phyloP scores from a whole-genome alignment of 176 grass and related monocot species.

The Aegilops longissima region DNA sequence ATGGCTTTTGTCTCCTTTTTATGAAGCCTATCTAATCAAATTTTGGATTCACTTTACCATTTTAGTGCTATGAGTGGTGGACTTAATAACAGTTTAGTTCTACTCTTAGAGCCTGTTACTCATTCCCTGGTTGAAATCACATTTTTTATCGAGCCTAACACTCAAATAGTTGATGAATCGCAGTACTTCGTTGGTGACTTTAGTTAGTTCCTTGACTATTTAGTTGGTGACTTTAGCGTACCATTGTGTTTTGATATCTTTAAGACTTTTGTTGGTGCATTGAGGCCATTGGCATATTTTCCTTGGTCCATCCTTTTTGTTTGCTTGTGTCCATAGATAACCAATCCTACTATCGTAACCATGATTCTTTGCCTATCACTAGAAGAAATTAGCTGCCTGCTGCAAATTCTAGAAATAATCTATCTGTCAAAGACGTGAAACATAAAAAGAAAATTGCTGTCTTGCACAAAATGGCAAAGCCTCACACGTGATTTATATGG shows the following conservation, averaged over 20 bases:
- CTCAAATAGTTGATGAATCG: neutral
- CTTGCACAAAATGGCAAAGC: neutral
- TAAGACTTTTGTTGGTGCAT: neutral
- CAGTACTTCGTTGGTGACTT: neutral
- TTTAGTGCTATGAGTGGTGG: neutral
- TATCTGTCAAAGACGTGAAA: neutral
- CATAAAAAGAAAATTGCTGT: neutral
- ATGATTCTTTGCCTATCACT: conserved; percentile 13
- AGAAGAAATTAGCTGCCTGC: conserved; percentile 10
- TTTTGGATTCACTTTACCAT: neutral
- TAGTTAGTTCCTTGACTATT: neutral
- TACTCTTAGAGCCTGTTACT: neutral
- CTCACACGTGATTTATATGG: neutral
- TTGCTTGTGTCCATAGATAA: neutral
- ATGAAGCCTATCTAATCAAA: neutral
- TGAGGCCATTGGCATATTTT: neutral
- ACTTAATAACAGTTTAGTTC: neutral
- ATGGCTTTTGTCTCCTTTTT: neutral
- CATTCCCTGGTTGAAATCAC: conserved; percentile 7
- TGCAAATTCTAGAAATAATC: neutral
- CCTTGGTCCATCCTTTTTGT: neutral
- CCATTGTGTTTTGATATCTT: neutral
- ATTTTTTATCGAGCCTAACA: neutral
- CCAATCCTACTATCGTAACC: neutral
- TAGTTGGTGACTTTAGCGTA: neutral